Evolutionary conservation across 148 eudicot genomes (phyloP), one percentile per base, ranked within the genome.

Genomic region (Silene conica): DNA sequence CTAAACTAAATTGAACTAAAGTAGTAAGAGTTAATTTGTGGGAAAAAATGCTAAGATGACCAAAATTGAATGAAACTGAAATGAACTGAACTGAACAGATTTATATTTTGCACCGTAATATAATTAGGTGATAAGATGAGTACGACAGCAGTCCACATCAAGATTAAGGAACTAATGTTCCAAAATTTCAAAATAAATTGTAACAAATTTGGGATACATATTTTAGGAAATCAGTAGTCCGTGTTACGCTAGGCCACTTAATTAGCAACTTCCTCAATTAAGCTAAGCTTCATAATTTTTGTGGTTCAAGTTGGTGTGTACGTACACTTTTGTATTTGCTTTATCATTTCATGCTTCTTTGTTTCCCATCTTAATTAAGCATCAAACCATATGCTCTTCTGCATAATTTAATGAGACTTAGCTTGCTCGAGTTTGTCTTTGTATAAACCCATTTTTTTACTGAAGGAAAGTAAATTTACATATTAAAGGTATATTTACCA

Each of bases 161-260:
- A 61, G 0, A 61, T 23, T 18, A 61, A 61, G 21, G 2, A 20
- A 48, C 15, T 48, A 48, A 48, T 48, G 3, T 6, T 38, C 43
- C 43, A 38, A 38, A 38, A 38, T 38, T 38, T 5, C 13, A 1
- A 16, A 59, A 18, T 59, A 21, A 21, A 0, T 59, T 21, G 21
- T 59, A 21, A 59, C n/a, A 2, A 21, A 8, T 21, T 19, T 59
- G 11, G 1, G 4, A 3, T 10, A 13, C 15, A 48, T 48, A 12
- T 48, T 48, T 59, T n/a, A 23, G 64, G 64, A 61, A 61, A 61
- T 25, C 23, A 23, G 12, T 21, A 21, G 22, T 20, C 23, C 62
- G 22, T 58, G 62, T 58, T 58, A 58, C 41, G 66, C 66, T 64
- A 64, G 11, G 68, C 48, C 8, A 61, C 64, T 31, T 31, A 34